A percentile compares a stretch with the other conserved stretches of the same genome.
phyloP scores from a whole-genome alignment of 169 alveolate genomes.

The Eimeria tenella region DNA sequence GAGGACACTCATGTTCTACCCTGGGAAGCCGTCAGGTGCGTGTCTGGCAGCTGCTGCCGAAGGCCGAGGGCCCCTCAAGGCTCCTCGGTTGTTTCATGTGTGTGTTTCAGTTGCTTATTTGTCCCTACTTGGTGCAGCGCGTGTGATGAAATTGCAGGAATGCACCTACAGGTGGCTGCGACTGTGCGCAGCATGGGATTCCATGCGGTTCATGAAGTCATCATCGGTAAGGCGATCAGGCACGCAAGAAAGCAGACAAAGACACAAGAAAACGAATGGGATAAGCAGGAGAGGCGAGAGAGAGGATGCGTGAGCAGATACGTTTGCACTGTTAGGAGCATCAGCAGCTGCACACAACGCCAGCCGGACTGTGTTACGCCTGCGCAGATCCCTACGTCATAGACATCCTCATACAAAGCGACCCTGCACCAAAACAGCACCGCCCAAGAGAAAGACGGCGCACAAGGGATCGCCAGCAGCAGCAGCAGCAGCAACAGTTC shows the following conservation, averaged over 20 bases:
- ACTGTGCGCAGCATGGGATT: conserved; percentile 35
- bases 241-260: neutral
- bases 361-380: neutral
- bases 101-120: neutral
- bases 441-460: neutral
- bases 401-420: neutral
- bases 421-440: neutral
- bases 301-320: neutral
- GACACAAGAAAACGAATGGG: neutral
- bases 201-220: conserved; percentile 17
- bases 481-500: neutral
- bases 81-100: neutral
- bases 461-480: neutral
- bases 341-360: neutral
- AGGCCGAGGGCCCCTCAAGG: neutral
- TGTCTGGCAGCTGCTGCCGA: neutral
- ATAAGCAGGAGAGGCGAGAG: neutral
- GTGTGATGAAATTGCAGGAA: neutral
- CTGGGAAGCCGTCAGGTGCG: conserved; percentile 27
- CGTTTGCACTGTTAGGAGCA: neutral
- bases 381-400: conserved; percentile 1
- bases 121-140: neutral
- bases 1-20: conserved; percentile 20
- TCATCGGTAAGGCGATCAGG: neutral
- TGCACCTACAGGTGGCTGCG: conserved; percentile 47